Evolutionary conservation across 1,284 basidiomycete genomes (phyloP).

Genomic region (Cryptococcus maquisensis): DNA sequence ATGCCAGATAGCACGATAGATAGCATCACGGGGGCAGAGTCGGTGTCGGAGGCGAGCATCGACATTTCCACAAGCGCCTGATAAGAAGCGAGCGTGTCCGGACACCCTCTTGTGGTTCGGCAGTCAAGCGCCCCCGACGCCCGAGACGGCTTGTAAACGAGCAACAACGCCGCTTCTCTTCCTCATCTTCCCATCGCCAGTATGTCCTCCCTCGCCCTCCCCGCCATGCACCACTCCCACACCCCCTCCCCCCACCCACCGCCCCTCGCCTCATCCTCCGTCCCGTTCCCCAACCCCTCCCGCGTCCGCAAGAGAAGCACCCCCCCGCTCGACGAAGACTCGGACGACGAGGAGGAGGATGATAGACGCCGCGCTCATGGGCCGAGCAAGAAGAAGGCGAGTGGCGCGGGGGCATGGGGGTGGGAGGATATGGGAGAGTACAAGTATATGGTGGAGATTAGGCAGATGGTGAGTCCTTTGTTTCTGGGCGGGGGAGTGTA

Average conservation of each 20-base stretch:
- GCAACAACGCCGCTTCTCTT: no score
- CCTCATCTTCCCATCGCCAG: not conserved
- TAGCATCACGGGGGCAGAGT: no score
- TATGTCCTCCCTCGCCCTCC: slow-evolving; percentile 4
- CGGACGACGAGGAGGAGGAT: slow-evolving; percentile 31
- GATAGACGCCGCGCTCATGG: slow-evolving; percentile 23
- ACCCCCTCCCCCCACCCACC: not conserved
- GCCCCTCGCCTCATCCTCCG: not conserved
- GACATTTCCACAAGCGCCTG: no score
- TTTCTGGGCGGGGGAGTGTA: not conserved
- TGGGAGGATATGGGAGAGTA: slow-evolving; percentile 52
- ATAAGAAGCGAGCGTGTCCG: no score
- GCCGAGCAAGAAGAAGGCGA: slow-evolving; percentile 26
- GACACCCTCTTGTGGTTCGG: no score
- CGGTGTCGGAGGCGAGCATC: no score
- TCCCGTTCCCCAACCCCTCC: not conserved
- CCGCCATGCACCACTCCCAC: not conserved
- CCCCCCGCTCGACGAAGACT: slow-evolving; percentile 25
- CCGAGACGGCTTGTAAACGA: not conserved
- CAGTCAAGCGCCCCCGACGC: no score
- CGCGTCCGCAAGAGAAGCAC: slow-evolving; percentile 18
- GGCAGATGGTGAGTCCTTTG: slow-evolving; percentile 63
- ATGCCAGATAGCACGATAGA: no score
- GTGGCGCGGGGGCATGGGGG: slow-evolving; percentile 2
- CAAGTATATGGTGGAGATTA: slow-evolving; percentile 73